phyloP scores from a whole-genome alignment of 495 filamentous ascomycete genomes.

The Hypoxylon intermedium region DNA sequence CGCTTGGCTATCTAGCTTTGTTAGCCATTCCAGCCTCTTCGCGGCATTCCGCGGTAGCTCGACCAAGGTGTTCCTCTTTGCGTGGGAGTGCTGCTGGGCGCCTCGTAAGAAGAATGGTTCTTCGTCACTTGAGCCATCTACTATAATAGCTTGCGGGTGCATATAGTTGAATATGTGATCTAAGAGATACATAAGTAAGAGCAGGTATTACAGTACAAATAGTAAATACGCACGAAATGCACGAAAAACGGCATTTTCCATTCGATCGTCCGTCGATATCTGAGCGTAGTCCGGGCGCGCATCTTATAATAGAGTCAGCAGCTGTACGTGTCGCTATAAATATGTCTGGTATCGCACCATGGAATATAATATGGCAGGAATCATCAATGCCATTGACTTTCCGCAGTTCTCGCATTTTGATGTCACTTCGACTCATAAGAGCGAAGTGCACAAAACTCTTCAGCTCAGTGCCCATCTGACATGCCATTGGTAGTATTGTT shows the following conservation, averaged over 20 bases:
- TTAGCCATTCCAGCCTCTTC: conserved; percentile 75
- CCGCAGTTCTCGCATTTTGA: conserved; percentile 58
- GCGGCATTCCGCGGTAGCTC: conserved; percentile 67
- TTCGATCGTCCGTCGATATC: conserved; percentile 59
- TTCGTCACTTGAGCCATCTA: conserved; percentile 58
- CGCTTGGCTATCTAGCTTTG: conserved; percentile 73
- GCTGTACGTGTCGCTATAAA: not conserved
- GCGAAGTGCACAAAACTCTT: conserved; percentile 67
- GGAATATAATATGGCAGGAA: conserved; percentile 62
- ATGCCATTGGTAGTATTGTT: conserved; percentile 64
- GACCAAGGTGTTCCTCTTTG: conserved; percentile 62
- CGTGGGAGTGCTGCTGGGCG: conserved; percentile 53
- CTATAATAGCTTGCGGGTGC: conserved; percentile 64
- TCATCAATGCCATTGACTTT: conserved; percentile 64
- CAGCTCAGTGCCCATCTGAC: conserved; percentile 63
- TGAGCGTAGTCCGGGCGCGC: conserved; percentile 60
- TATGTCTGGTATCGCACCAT: conserved; percentile 49
- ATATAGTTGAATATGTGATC: conserved; percentile 62
- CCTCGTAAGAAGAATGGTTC: conserved; percentile 62
- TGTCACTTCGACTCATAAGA: conserved; percentile 61
- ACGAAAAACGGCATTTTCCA: conserved; percentile 49
- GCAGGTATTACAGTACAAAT: not conserved
- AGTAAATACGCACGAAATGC: conserved; percentile 48
- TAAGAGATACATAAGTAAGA: conserved; percentile 26
- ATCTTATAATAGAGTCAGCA: conserved; percentile 49